Base-by-base conservation (phyloP, 2,329 filamentous ascomycete species). In the Aspergillus fumigatus region DNA sequence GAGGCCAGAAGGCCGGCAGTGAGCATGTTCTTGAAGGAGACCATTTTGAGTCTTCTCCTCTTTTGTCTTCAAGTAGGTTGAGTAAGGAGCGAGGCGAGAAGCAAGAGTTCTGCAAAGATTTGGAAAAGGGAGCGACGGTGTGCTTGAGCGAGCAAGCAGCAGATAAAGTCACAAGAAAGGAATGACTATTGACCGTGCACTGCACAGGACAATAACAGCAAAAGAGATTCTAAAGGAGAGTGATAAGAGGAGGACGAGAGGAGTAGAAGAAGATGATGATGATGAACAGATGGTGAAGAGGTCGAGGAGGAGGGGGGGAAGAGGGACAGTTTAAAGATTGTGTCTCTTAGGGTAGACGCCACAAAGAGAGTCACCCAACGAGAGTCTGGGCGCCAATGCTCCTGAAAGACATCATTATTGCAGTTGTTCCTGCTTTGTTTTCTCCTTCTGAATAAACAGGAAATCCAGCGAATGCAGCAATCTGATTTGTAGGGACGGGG, bases 1-100 rank as follows among this genome's bases (percentile, higher is more conserved):
- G 69, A 65, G 54, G 71, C 73, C 60, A 76, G 53, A n/a, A 73
- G 61, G 59, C 63, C 68, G 38, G 68, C 61, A 32, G 69, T 62
- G 49, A 74, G 55, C 51, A 74, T 55, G 51, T 67, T 59, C 57
- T 69, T 72, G 65, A 73, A 70, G 55, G 70, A 73, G 59, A 72
- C 72, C 74, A 76, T 76, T 63, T 64, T 72, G 61, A 47, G 43
- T 50, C 43, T 50, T 49, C 29, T 51, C 41, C 58, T 56, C 61
- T 65, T 67, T 67, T 62, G 25, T 55, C 48, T 32, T 32, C 62
- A 59, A 56, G 53, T 48, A 59, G 51, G 35, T 53, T 43, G 56
- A 54, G 51, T 38, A 56, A 61, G 56, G 45, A 54, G 23, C n/a
- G 57, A 53, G 49, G 52, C 35, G 61, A 63, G 55, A 62, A 64